Evolutionary conservation across 176 grass and related monocot genomes (phyloP).

Genomic region (Oryza meyeriana): DNA sequence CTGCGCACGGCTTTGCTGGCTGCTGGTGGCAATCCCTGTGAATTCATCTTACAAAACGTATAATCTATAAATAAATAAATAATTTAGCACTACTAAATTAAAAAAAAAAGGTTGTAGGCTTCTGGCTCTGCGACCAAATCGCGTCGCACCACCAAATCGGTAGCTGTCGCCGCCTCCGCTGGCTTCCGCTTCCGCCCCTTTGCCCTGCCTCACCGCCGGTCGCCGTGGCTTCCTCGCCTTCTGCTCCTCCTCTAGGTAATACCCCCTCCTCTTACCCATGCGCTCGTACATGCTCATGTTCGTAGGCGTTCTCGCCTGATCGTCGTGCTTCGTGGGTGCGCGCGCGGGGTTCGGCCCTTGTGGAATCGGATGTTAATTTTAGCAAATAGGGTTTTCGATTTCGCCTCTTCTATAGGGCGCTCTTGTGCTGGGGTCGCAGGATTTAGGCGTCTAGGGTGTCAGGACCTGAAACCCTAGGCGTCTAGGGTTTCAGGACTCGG

Average conservation of each 20-base stretch:
- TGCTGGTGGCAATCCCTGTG: too few relatives aligned
- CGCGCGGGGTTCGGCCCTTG: neutral
- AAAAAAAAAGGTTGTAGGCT: too few relatives aligned
- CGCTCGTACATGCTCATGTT: neutral
- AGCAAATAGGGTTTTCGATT: neutral
- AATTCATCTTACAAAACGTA: too few relatives aligned
- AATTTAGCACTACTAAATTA: too few relatives aligned
- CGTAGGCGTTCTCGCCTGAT: neutral
- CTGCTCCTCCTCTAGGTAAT: neutral
- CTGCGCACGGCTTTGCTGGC: too few relatives aligned
- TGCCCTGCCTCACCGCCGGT: neutral
- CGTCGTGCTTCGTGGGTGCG: too few relatives aligned
- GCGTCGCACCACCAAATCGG: neutral
- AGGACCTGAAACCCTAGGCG: too few relatives aligned
- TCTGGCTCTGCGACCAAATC: too few relatives aligned
- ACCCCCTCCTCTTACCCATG: neutral
- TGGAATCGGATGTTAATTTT: neutral
- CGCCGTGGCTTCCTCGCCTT: neutral
- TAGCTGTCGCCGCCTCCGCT: neutral
- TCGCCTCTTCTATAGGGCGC: neutral
- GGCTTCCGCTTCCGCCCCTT: neutral
- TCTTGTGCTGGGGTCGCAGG: slow-evolving; percentile 1
- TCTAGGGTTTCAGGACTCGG: neutral
- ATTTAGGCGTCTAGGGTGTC: neutral
- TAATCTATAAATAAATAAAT: too few relatives aligned